Evolutionary conservation across 495 filamentous ascomycete genomes (phyloP).

Genomic region (Penicillium dipodomyicola): DNA sequence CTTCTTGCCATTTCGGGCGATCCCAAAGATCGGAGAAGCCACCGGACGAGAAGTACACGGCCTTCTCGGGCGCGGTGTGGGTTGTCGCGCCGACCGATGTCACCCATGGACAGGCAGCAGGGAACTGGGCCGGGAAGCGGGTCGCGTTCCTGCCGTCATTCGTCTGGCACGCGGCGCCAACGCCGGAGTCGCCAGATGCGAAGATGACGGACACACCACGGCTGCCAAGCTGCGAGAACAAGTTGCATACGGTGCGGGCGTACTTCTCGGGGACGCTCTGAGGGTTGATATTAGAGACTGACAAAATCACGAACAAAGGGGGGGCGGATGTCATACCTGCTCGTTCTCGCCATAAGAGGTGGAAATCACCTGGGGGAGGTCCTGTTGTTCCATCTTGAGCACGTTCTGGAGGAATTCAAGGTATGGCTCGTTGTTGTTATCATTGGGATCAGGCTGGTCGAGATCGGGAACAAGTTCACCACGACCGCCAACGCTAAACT

Average conservation of each 20-base stretch:
- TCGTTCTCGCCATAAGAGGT: conserved; percentile 84
- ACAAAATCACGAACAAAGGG: not conserved
- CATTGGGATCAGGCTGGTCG: conserved; percentile 48
- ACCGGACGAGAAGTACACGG: conserved; percentile 55
- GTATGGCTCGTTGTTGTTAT: conserved; percentile 74
- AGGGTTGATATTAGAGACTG: conserved; percentile 7
- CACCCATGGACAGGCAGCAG: conserved; percentile 69
- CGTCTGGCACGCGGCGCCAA: conserved; percentile 61
- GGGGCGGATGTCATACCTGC: conserved; percentile 29
- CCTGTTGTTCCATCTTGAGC: conserved; percentile 43
- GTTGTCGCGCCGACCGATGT: conserved; percentile 70
- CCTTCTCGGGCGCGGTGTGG: conserved; percentile 55
- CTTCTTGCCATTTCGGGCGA: conserved; percentile 60
- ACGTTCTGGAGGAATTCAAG: conserved; percentile 66
- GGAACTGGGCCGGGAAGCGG: conserved; percentile 68
- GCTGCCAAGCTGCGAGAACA: conserved; percentile 67
- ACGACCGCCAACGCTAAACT: conserved; percentile 66
- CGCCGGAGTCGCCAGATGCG: conserved; percentile 70
- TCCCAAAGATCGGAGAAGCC: conserved; percentile 69
- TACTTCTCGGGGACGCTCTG: conserved; percentile 68
- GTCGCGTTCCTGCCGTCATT: conserved; percentile 67
- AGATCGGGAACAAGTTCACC: conserved; percentile 62
- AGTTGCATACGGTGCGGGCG: conserved; percentile 65
- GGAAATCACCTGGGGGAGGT: conserved; percentile 71
- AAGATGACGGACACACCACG: conserved; percentile 74